Base-by-base conservation (phyloP, 2,329 filamentous ascomycete species). In the Botrytis squamosa region DNA sequence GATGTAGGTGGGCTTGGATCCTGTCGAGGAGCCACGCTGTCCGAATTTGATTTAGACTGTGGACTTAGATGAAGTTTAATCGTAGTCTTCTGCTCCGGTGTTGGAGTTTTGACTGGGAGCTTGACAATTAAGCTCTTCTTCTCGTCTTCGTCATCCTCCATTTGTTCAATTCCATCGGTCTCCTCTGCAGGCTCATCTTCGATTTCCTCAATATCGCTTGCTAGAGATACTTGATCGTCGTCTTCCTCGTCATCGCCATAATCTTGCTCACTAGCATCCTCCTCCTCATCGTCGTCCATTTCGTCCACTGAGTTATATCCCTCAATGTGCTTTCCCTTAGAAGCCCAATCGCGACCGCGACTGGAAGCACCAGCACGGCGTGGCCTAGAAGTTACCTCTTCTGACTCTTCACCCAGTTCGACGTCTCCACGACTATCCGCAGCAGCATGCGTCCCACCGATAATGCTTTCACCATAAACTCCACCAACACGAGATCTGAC, bases 241-340 rank as follows among this genome's bases (percentile, higher is more conserved):
- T 87, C 88, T 72, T 93, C 90, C 72, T 92, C 91, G 73, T 94
- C 92, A 73, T 92, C 92, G 14, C 91, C 92, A 68, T 91, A 90
- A 62, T 93, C 91, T 80, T 90, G 93, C 76, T 93, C 91, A 75
- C 89, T 90, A 72, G 91, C 91, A 8, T 90, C 90, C 66, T 89
- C 88, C 12, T 93, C 91, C 20, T 93, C 88, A 29, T 77, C 74
- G 33, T 85, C 84, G 44, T 85, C 89, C 81, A 86, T 89, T 79
- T 89, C 87, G 78, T 90, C 86, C 33, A 88, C 85, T 55, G 87
- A 87, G 73, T 90, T 87, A 79, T 91, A 90, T 52, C 85, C 84
- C 65, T 85, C 84, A 67, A 84, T 86, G 79, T 86, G 82, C 25
- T 78, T 81, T 59, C 84, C 84, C 79, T 85, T 86, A 73, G 81